Conservation (phyloP, 2,329 filamentous ascomycete species). For the Aspergillus hiratsukae region DNA sequence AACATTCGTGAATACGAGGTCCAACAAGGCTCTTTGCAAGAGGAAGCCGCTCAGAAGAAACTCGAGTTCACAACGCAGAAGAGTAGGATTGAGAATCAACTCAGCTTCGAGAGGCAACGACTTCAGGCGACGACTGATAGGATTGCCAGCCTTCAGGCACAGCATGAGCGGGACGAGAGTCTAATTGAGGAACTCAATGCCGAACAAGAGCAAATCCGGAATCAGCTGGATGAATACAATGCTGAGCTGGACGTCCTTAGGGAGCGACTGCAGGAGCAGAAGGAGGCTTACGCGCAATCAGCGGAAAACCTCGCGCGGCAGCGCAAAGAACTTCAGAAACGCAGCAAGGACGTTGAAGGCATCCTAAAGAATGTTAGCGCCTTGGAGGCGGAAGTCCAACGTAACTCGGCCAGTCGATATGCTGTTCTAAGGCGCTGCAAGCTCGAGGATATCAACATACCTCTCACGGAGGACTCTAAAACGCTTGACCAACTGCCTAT, state of each 20-base stretch:
- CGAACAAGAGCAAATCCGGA: slow-evolving; percentile 71
- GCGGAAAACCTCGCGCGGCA: slow-evolving; percentile 73
- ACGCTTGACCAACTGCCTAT: slow-evolving; percentile 78
- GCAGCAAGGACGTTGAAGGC: slow-evolving; percentile 75
- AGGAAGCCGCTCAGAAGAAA: slow-evolving; percentile 82
- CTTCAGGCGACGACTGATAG: slow-evolving; percentile 66
- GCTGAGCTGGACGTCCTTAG: slow-evolving; percentile 73
- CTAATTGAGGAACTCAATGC: slow-evolving; percentile 66
- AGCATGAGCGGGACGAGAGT: slow-evolving; percentile 61
- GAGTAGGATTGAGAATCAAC: slow-evolving; percentile 56
- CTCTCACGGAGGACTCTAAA: slow-evolving; percentile 66
- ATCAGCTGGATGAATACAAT: slow-evolving; percentile 65
- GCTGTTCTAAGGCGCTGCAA: slow-evolving; percentile 82
- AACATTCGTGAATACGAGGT: slow-evolving; percentile 91
- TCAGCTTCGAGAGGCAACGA: slow-evolving; percentile 64
- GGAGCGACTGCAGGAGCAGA: slow-evolving; percentile 66
- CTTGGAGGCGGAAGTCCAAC: slow-evolving; percentile 81
- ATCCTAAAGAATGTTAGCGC: slow-evolving; percentile 69
- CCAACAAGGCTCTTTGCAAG: slow-evolving; percentile 86
- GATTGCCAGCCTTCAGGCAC: slow-evolving; percentile 63
- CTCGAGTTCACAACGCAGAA: slow-evolving; percentile 79
- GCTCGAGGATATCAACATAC: slow-evolving; percentile 86
- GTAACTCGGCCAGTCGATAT: slow-evolving; percentile 78
- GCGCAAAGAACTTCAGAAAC: slow-evolving; percentile 74
- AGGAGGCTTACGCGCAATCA: slow-evolving; percentile 63